Conservation (phyloP, 164 flowering plant species). For the Malania oleifera region DNA sequence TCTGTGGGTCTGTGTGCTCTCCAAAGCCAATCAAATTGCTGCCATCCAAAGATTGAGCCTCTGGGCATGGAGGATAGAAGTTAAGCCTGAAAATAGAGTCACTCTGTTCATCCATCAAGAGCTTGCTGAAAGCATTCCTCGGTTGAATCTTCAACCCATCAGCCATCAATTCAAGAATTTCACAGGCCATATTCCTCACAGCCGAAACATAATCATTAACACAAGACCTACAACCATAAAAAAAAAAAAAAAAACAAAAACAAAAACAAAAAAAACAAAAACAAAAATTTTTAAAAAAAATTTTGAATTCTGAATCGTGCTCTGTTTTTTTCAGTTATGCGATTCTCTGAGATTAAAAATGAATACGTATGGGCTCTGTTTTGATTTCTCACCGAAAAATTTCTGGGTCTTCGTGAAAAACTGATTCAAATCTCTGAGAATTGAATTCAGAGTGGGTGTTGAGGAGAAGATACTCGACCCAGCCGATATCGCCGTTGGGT, state of each 20-base stretch:
- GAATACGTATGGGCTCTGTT: neutral
- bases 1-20: slow-evolving; percentile 47
- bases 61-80: slow-evolving; percentile 35
- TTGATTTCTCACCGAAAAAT: slow-evolving; percentile 18
- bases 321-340: too few relatives aligned
- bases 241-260: neutral
- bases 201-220: slow-evolving; percentile 22
- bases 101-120: slow-evolving; percentile 31
- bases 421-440: slow-evolving; percentile 18
- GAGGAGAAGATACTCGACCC: slow-evolving; percentile 36
- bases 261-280: neutral
- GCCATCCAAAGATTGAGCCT: slow-evolving; percentile 15
- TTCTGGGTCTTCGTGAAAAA: slow-evolving; percentile 20
- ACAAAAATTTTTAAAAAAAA: neutral
- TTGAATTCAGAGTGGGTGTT: slow-evolving; percentile 11
- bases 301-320: too few relatives aligned
- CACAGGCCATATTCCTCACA: slow-evolving; percentile 29
- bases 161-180: slow-evolving; percentile 32
- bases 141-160: slow-evolving; percentile 29
- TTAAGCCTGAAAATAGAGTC: slow-evolving; percentile 39
- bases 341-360: too few relatives aligned
- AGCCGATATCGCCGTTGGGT: slow-evolving; percentile 33
- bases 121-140: slow-evolving; percentile 31
- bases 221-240: slow-evolving; percentile 16
- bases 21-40: slow-evolving; percentile 34